Conservation (phyloP, 768 basidiomycete genomes). For the Tulasnella calospora region DNA sequence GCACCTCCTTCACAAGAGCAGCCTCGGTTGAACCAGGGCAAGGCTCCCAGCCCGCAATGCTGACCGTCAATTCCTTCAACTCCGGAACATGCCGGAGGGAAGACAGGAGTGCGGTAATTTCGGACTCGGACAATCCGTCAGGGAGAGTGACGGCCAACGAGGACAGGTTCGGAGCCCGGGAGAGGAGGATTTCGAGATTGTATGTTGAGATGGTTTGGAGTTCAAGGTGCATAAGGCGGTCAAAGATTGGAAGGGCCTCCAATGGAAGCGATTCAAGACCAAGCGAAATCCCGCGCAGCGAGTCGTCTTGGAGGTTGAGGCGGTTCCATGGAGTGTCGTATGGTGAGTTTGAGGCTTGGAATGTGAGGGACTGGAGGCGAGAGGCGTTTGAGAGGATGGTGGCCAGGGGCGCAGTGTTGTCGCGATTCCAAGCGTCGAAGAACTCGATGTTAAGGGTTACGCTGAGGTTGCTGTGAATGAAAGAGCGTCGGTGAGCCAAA, state of each 20-base stretch:
- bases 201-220: slow-evolving; percentile 10
- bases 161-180: slow-evolving; percentile 6
- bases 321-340: slow-evolving; percentile 25
- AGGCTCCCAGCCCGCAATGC: slow-evolving; percentile 19
- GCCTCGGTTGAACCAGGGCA: not conserved
- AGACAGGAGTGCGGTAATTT: slow-evolving; percentile 3
- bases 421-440: slow-evolving; percentile 18
- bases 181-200: slow-evolving; percentile 20
- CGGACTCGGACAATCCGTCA: slow-evolving; percentile 18
- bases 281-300: slow-evolving; percentile 9
- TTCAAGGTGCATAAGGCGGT: slow-evolving; percentile 17
- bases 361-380: slow-evolving; percentile 19
- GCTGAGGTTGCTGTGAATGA: slow-evolving; percentile 7
- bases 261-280: slow-evolving; percentile 6
- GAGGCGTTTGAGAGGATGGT: slow-evolving; percentile 1
- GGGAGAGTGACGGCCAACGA: slow-evolving; percentile 2
- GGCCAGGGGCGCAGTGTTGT: not conserved
- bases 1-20: not conserved
- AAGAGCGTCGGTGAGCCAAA: not conserved
- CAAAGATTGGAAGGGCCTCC: slow-evolving; percentile 5
- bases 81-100: slow-evolving; percentile 17
- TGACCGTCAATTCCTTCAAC: slow-evolving; percentile 14
- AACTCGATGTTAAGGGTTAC: slow-evolving; percentile 22
- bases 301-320: slow-evolving; percentile 6
- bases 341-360: slow-evolving; percentile 20